These are phyloP conservation scores for Cutaneotrichosporon daszewskae DNA, from an alignment of 1,284 basidiomycete species.

Conservation along the genomic window DNA sequence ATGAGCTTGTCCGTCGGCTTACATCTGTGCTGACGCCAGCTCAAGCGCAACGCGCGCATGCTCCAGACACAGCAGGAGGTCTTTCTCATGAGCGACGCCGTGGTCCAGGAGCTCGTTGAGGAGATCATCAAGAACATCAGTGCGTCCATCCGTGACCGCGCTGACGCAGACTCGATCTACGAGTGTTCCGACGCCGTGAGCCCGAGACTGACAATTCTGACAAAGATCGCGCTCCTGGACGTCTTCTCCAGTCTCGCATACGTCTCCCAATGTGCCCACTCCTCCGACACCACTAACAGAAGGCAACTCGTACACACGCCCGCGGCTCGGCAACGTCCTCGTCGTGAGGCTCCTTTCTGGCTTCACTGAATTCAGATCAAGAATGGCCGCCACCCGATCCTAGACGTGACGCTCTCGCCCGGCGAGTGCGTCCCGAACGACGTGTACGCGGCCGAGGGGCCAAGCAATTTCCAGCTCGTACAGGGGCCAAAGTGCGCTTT, in stretches of 20 bases:
- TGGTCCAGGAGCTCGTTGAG: constrained; percentile 64
- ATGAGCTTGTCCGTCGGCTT: constrained; percentile 69
- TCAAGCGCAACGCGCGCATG: constrained; percentile 31
- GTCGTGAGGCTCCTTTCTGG: constrained; percentile 51
- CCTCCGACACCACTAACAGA: no score
- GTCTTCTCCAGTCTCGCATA: constrained; percentile 70
- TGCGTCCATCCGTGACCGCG: constrained; percentile 9
- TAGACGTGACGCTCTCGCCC: constrained; percentile 65
- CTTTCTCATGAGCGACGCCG: constrained; percentile 71
- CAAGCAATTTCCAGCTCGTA: constrained; percentile 78
- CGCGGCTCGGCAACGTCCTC: constrained; percentile 76
- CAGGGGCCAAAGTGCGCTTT: constrained; percentile 74
- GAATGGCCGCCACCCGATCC: constrained; percentile 74
- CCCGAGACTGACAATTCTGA: constrained; percentile 14
- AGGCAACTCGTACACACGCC: no score
- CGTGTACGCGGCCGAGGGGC: constrained; percentile 58
- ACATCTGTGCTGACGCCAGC: constrained; percentile 19
- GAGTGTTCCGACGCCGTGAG: constrained; percentile 78
- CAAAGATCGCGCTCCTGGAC: constrained; percentile 75
- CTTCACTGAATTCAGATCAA: constrained; percentile 56
- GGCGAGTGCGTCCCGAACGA: constrained; percentile 77
- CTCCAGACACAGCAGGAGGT: constrained; percentile 45
- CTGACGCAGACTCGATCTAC: constrained; percentile 58
- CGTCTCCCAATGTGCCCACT: constrained; percentile 67
- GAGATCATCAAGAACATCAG: constrained; percentile 61